These are phyloP conservation scores for Choiromyces venosus DNA, from an alignment of 495 filamentous ascomycete species.

Conservation along the genomic window DNA sequence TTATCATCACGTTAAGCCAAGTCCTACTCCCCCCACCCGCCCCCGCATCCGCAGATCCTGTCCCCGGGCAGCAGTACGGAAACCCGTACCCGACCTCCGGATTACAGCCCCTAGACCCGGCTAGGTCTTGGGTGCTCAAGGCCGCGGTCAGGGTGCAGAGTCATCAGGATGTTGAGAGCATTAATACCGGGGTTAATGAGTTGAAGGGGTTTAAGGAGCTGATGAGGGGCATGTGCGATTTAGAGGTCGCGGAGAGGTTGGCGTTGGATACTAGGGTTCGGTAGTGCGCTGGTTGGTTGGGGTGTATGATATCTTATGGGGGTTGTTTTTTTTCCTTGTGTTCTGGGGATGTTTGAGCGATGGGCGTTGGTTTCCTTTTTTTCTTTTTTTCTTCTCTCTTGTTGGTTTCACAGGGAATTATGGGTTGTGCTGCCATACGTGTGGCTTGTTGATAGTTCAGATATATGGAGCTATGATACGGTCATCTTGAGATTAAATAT, in stretches of 20 bases:
- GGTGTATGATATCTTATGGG: neutral
- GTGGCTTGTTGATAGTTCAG: neutral
- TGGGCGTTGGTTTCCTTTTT: neutral
- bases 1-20: conserved; percentile 46
- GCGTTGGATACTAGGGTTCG: conserved; percentile 60
- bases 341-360: neutral
- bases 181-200: conserved; percentile 55
- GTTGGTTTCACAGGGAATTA: neutral
- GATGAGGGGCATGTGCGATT: conserved; percentile 59
- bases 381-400: conserved; percentile 2
- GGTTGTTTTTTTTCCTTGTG: neutral
- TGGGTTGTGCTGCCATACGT: neutral
- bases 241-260: conserved; percentile 59
- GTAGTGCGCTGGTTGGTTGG: conserved; percentile 12
- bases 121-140: conserved; percentile 43
- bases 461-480: neutral
- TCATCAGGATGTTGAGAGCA: conserved; percentile 45
- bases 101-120: conserved; percentile 32
- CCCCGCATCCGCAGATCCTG: conserved; percentile 49
- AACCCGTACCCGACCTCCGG: conserved; percentile 28
- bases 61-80: conserved; percentile 17
- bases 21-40: conserved; percentile 40
- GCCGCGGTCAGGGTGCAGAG: conserved; percentile 43
- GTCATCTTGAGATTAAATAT: neutral
- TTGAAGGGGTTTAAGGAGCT: conserved; percentile 56